Base-by-base conservation (phyloP, 2,329 filamentous ascomycete genomes). In the Xylaria arbuscula region DNA sequence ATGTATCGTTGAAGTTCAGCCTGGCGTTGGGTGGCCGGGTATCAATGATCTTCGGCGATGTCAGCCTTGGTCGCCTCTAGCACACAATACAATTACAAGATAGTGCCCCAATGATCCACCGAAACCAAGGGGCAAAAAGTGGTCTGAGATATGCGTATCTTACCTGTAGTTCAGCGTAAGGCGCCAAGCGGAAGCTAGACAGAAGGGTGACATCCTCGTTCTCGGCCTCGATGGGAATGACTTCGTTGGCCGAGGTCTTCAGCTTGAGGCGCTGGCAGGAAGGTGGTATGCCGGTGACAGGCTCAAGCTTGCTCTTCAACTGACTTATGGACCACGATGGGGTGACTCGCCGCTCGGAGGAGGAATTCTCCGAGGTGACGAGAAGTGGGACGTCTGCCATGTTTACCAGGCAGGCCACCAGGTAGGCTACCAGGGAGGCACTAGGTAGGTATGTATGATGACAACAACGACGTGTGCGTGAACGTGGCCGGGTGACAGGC, bases 251-350 rank as follows among this genome's bases (percentile, higher is more conserved):
- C 40, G 87, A 84, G 17, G 89, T 83, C 78, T 90, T 92, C 77
- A 98, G 84, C 36, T 85, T 89, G 70, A 99, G 86, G 70, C 85
- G 88, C 80, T 98, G 96, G 68, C 87, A 89, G 36, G 87, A 87
- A 11, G 94, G 92, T 17, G 96, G 95, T 45, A 98, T 90, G 70
- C 96, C 96, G 1, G 95, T 98, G 81, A 98, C 90, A 70, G 93
- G 92, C 81, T 98, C 95, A 60, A 99, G 89, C 80, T 96, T 97
- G 62, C 86, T 82, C 83, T 95, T 97, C 75, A 98, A 87, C 76
- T 93, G 90, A 64, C 87, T 85, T 77, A 99, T 91, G 70, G 91
- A 91, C 96, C 96, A 99, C 73, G 94, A 91, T 15, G 95, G 95
- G 32, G 93, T 95, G 79, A 98, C 90, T 73, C 96, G 93, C 70